Conservation (phyloP, 2,329 filamentous ascomycete genomes). For the Neofusicoccum laricinum region DNA sequence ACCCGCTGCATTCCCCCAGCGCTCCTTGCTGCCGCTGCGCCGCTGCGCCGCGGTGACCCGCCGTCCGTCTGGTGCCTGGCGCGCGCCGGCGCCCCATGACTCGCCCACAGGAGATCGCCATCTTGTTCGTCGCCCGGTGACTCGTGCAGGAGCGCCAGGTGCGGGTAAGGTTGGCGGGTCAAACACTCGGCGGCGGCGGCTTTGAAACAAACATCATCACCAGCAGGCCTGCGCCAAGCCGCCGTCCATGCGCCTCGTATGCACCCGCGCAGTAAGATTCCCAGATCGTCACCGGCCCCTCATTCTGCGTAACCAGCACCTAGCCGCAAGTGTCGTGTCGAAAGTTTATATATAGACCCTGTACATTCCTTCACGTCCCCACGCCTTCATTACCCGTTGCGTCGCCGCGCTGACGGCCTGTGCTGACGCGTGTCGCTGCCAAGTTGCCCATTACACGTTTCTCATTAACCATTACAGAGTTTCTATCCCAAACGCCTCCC, state of each 20-base stretch:
- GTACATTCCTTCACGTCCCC: neutral
- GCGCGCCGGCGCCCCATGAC: neutral
- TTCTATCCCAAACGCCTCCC: slow-evolving; percentile 11
- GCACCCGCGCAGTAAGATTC: neutral
- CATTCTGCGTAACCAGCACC: neutral
- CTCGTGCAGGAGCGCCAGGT: slow-evolving; percentile 3
- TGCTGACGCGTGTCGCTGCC: neutral
- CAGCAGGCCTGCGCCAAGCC: neutral
- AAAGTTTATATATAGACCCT: neutral
- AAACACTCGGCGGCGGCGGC: neutral
- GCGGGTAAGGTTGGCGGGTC: slow-evolving; percentile 9
- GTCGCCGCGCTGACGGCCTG: neutral
- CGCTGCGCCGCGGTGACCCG: neutral
- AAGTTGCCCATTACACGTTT: neutral
- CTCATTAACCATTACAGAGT: neutral
- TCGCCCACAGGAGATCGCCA: slow-evolving; percentile 5
- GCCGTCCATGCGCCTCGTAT: neutral
- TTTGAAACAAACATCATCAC: slow-evolving; percentile 3
- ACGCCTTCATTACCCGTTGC: neutral
- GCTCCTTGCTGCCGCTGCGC: neutral
- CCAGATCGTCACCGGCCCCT: neutral
- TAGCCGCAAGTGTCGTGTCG: neutral
- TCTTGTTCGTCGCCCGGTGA: neutral
- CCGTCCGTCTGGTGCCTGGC: neutral
- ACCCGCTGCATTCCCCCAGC: neutral